phyloP scores from a whole-genome alignment of 2,329 filamentous ascomycete genomes.

The Epichloe typhina region DNA sequence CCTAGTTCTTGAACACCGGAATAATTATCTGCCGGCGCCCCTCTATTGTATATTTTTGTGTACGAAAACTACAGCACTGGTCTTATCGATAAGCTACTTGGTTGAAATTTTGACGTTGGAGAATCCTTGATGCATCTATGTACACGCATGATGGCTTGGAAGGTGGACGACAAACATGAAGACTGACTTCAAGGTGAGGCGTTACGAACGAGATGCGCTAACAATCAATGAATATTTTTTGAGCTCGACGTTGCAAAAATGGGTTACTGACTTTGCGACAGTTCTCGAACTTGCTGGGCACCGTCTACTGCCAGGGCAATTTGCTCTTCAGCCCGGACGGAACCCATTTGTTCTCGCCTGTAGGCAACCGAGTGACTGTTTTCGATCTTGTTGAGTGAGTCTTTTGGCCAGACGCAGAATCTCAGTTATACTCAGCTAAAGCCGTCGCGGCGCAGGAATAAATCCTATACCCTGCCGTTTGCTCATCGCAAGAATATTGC shows the following conservation, averaged over 20 bases:
- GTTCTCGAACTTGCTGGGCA: constrained; percentile 98
- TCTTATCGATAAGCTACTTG: constrained; percentile 12
- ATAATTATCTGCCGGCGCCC: too few relatives aligned
- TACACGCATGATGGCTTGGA: constrained; percentile 14
- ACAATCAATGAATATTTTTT: background rate
- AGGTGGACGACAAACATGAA: constrained; percentile 57
- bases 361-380: constrained; percentile 89
- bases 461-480: constrained; percentile 76
- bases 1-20: background rate
- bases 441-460: constrained; percentile 45
- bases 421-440: background rate
- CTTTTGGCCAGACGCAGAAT: background rate
- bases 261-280: constrained; percentile 24
- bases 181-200: constrained; percentile 86
- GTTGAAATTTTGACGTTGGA: constrained; percentile 18
- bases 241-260: background rate
- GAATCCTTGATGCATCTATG: constrained; percentile 7
- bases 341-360: constrained; percentile 86
- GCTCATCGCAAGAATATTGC: constrained; percentile 89
- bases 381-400: constrained; percentile 90
- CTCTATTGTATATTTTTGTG: too few relatives aligned
- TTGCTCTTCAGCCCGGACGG: constrained; percentile 94
- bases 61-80: constrained; percentile 1
- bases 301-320: constrained; percentile 96
- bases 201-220: background rate